phyloP scores from a whole-genome alignment of 305 asterid species.

The Solanum hybrid region DNA sequence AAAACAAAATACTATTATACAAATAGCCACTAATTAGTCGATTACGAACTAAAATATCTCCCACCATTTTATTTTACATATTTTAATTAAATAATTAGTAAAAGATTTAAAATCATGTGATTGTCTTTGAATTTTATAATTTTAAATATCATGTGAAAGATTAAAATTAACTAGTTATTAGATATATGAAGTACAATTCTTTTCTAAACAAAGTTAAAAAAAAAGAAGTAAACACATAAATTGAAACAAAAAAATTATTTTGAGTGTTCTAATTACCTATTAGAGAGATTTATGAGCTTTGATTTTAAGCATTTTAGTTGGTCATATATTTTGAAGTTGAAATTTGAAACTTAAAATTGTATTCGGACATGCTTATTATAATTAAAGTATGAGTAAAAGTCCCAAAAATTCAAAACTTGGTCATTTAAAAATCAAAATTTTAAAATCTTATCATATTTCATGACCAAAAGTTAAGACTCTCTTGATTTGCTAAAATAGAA shows the following conservation, averaged over 20 bases:
- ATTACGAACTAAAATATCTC: not conserved
- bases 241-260: not conserved
- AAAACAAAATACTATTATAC: not conserved
- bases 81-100: not conserved
- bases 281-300: not conserved
- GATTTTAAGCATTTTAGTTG: not conserved
- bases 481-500: not conserved
- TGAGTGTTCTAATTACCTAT: not conserved
- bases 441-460: not conserved
- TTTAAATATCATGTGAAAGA: too few species aligned
- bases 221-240: not conserved
- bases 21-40: not conserved
- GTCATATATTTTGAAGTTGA: not conserved
- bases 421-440: not conserved
- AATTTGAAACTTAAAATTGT: not conserved
- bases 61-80: not conserved
- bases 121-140: too few species aligned
- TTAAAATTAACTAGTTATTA: not conserved
- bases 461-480: not conserved
- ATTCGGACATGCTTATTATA: not conserved
- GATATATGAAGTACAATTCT: not conserved
- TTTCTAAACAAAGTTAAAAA: not conserved
- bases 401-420: not conserved
- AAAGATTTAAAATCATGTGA: not conserved
- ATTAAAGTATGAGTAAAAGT: not conserved